These are phyloP conservation scores for Ammopiptanthus mongolicus DNA, from an alignment of 306 rosid genomes.

Conservation along the genomic window DNA sequence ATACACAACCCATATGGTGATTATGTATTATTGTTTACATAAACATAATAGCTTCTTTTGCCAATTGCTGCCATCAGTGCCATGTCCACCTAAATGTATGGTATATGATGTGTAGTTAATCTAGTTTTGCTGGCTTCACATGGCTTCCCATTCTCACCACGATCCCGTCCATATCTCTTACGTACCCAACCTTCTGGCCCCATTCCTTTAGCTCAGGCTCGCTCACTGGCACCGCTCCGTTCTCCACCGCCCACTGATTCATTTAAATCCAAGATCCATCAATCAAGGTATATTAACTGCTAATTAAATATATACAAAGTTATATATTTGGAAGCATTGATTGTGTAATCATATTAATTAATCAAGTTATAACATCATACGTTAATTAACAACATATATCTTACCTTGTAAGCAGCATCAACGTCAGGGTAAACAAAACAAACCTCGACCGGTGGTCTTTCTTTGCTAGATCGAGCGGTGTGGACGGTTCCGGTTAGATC, in stretches of 20 bases:
- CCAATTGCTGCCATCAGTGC: not conserved
- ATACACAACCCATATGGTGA: not conserved
- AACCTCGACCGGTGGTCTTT: constrained; percentile 58
- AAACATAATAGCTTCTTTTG: not conserved
- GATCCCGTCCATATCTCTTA: constrained; percentile 68
- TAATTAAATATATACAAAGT: too few species aligned
- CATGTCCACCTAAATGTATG: not conserved
- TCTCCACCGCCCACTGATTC: constrained; percentile 76
- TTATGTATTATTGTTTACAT: not conserved
- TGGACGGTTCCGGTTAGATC: constrained; percentile 63
- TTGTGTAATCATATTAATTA: too few species aligned
- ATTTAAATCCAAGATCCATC: not conserved
- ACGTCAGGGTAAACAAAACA: constrained; percentile 67
- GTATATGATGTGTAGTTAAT: not conserved
- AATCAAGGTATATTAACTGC: not conserved
- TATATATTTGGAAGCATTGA: too few species aligned
- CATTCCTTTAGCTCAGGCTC: constrained; percentile 69
- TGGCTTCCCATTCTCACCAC: constrained; percentile 76
- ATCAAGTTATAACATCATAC: not conserved
- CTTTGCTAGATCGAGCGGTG: constrained; percentile 21
- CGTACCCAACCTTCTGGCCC: constrained; percentile 90
- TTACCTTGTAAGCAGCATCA: constrained; percentile 71
- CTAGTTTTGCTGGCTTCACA: constrained; percentile 37
- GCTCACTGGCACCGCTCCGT: constrained; percentile 70
- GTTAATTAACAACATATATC: not conserved